Base-by-base conservation (phyloP, 805 yeast genomes). In the Phaffomyces thermotolerans region DNA sequence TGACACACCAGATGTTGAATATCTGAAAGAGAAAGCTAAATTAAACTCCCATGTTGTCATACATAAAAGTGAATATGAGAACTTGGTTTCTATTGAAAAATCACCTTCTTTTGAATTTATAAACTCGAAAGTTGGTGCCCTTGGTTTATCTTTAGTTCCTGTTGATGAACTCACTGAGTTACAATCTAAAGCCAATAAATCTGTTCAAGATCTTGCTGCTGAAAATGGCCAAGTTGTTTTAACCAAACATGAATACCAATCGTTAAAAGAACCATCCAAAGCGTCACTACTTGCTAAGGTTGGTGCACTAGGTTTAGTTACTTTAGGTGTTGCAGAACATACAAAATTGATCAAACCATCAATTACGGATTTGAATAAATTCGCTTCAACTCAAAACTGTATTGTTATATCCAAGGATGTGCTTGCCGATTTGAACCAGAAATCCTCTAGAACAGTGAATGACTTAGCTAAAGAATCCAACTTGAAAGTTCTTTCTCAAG, bases 1-100 rank as follows among this genome's bases (percentile, higher is more conserved):
- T 10, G 52, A 57, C 15, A 36, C 47, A n/a, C 67, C 67, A 18
- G 43, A 54, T 6, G 18, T 29, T 15, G 42, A 49, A 3, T 55
- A 44, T 29, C 27, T 60, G 6, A 31, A 44, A 15, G 49, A 47
- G 9, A 57, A 51, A 32, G 64, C 65, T 4, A 37, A 24, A 8
- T n/a, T 22, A 6, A 45, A 47, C 8, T 54, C 57, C 2, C 40
- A 38, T 23, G 29, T 32, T 32, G 15, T 43, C 9, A 25, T 46
- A 44, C 42, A 50, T 48, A 4, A 40, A 53, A 18, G 27, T 52
- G 14, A 48, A 15, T 34, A 15, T 22, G 41, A 37, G 5, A 23
- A 17, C 15, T 39, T 63, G 27, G 44, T 56, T n/a, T 22, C 48
- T 1, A 35, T 38, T 14, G 15, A 15, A 15, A 14, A 23, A 6